phyloP scores from a whole-genome alignment of 116 monocot genomes.

The Posidonia oceanica region DNA sequence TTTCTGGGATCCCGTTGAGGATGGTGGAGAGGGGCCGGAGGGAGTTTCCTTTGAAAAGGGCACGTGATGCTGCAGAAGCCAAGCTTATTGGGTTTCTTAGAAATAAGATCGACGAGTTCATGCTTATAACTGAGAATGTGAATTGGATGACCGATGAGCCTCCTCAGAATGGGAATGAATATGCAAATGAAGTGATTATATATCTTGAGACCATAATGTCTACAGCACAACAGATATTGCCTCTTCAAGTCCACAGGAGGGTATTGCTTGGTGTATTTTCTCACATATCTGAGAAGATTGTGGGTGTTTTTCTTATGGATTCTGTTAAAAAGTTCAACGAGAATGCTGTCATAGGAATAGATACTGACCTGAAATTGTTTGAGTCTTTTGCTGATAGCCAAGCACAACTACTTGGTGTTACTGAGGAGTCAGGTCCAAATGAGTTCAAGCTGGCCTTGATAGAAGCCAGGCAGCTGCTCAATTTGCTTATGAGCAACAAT shows the following conservation, averaged over 20 bases:
- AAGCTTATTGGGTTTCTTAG: conserved; percentile 45
- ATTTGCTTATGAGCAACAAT: conserved; percentile 68
- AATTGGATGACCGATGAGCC: conserved; percentile 77
- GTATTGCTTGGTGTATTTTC: conserved; percentile 47
- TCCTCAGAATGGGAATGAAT: conserved; percentile 63
- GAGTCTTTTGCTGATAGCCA: conserved; percentile 77
- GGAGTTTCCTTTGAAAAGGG: conserved; percentile 69
- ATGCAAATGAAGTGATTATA: conserved; percentile 80
- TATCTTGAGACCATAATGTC: conserved; percentile 86
- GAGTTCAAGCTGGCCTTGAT: conserved; percentile 52
- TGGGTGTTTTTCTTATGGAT: conserved; percentile 66
- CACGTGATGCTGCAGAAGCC: conserved; percentile 61
- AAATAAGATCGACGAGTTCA: conserved; percentile 77
- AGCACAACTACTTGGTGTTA: conserved; percentile 27
- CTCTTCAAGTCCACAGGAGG: conserved; percentile 42
- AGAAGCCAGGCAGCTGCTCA: conserved; percentile 88
- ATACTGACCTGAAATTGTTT: conserved; percentile 62
- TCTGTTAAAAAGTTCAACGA: conserved; percentile 74
- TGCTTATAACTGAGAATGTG: conserved; percentile 50
- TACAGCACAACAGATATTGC: conserved; percentile 81
- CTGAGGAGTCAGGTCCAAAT: conserved; percentile 24
- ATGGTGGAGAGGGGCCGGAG: conserved; percentile 50
- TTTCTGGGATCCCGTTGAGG: conserved; percentile 69
- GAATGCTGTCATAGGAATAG: conserved; percentile 70
- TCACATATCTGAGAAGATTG: conserved; percentile 77